phyloP scores from a whole-genome alignment of 345 rosid species.

The Zanthoxylum bungeanum region DNA sequence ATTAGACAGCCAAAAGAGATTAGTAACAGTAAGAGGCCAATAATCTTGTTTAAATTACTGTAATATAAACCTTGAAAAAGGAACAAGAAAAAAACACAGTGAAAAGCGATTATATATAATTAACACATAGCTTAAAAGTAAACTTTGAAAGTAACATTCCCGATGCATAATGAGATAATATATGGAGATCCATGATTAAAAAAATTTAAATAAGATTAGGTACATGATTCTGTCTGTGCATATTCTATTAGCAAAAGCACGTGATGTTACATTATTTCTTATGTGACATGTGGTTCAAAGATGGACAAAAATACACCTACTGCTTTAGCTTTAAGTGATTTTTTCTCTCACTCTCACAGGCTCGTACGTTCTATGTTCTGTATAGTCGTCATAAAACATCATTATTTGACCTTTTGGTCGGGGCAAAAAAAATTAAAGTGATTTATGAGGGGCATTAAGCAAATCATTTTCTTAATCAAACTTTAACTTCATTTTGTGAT shows the following conservation, averaged over 20 bases:
- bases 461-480: background rate
- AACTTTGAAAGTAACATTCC: constrained; percentile 27
- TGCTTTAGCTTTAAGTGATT: background rate
- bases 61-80: background rate
- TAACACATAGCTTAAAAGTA: constrained; percentile 4
- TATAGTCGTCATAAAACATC: background rate
- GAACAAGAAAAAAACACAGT: background rate
- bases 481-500: background rate
- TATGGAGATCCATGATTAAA: background rate
- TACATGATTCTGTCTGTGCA: background rate
- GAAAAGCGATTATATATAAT: background rate
- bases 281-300: constrained; percentile 3
- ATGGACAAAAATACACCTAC: background rate
- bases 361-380: too few species aligned
- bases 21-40: background rate
- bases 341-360: background rate
- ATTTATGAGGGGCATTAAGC: background rate
- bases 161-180: constrained; percentile 12
- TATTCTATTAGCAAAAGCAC: constrained; percentile 10
- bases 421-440: background rate
- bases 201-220: background rate
- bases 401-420: background rate
- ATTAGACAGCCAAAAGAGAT: too few species aligned
- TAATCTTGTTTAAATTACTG: background rate
- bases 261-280: constrained; percentile 4